A percentile compares a stretch with the other conserved stretches of the same genome.
Evolutionary conservation across 257 asterid species (phyloP).

Genomic region (Mentha longifolia): DNA sequence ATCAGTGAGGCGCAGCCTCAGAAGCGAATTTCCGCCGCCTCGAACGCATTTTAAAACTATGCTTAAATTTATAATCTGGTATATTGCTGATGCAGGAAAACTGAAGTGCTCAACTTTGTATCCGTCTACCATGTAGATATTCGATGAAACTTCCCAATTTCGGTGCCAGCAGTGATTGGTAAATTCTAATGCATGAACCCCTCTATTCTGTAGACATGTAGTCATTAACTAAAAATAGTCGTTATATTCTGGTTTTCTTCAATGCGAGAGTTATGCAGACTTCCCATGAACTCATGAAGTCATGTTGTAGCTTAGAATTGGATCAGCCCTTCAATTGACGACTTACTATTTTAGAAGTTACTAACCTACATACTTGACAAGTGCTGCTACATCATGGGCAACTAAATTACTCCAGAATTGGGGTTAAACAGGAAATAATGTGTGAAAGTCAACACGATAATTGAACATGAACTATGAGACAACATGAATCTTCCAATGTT

Average conservation of each 20-base stretch:
- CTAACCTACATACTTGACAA: no score
- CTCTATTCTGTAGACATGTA: neutral
- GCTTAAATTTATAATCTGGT: neutral
- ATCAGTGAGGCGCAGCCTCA: no score
- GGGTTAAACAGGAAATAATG: no score
- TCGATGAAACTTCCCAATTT: conserved; percentile 2
- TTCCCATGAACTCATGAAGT: conserved; percentile 1
- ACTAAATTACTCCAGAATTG: no score
- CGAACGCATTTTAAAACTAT: no score
- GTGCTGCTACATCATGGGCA: no score
- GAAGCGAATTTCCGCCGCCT: no score
- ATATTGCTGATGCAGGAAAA: conserved; percentile 22
- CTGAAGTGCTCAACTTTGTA: neutral
- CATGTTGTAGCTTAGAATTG: conserved; percentile 10
- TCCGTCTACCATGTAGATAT: conserved; percentile 9
- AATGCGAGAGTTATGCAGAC: neutral
- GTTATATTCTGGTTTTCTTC: conserved; percentile 22
- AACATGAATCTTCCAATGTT: conserved; percentile 1
- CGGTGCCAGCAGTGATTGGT: neutral
- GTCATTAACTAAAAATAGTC: neutral
- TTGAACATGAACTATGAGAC: no score
- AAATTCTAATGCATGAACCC: neutral
- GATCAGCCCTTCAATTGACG: neutral
- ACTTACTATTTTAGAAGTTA: no score
- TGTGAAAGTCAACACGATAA: no score